Evolutionary conservation across 2,329 filamentous ascomycete species (phyloP), one percentile per base, ranked within the genome.

Genomic region (Neurospora sp.): DNA sequence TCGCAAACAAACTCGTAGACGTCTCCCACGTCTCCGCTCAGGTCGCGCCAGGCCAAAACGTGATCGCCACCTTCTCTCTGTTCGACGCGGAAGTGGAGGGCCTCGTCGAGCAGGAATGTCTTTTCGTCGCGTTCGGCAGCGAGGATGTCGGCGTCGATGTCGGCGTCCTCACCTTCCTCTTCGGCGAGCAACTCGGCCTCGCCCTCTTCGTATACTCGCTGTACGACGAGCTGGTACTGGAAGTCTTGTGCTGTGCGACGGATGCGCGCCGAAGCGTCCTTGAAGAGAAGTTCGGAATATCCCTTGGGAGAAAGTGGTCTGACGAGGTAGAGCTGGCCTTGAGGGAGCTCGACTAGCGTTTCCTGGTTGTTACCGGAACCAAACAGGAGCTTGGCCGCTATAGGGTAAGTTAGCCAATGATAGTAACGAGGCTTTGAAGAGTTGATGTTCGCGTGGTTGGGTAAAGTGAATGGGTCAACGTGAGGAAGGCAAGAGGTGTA

Each of bases 1-100:
- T 98, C 96, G 82, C 94, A 98, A 73, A 99, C 92, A 78, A 98
- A 99, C 80, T 99, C 95, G 85, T 93, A 99, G n/a, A 98, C 86
- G 80, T 99, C 96, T 69, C 93, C 95, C 39, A 89, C 86, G 83
- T 99, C 96, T 70, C 96, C 96, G 76, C 93, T 97, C 72, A 98
- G 82, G 78, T 99, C 96, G 75, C 91, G 90, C 96, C 96, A 99
- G 71, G 95, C 95, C 73, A 99, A 87, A 9, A 98, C 90, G 77
- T 91, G 93, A 75, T 96, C 92, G 28, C 91, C 92, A 43, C 89
- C 89, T 73, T 93, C 89, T 73, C 94, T 87, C 73, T 91, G 87
- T 78, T 96, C 93, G 62, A 93, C 91, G 70, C 95, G 90, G 77
- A 99, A 93, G 78, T 93, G 93, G 43, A 99, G 85, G 69, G 89